Evolutionary conservation across 2,329 filamentous ascomycete genomes (phyloP).

Genomic region (Triangularia setosa): DNA sequence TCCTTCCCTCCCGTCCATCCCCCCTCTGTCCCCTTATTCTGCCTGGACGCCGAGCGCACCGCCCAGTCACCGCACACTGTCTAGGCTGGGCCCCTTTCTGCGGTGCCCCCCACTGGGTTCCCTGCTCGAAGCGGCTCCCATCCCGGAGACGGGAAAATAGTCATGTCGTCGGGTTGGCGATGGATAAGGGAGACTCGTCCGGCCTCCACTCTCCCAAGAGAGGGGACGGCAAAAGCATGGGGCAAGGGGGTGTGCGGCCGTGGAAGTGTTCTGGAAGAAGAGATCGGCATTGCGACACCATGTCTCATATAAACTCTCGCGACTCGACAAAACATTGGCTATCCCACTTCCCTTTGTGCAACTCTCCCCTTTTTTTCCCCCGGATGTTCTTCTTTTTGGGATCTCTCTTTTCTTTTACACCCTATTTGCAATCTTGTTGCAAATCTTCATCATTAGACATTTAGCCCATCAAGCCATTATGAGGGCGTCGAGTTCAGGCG

Average conservation of each 20-base stretch:
- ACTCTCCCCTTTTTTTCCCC: not conserved
- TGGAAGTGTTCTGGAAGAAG: constrained; percentile 22
- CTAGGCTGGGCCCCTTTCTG: too few species aligned
- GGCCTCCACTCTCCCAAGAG: not conserved
- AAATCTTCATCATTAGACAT: not conserved
- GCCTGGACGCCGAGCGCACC: not conserved
- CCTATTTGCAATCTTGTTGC: not conserved
- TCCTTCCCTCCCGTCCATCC: constrained; percentile 8
- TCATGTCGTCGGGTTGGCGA: not conserved
- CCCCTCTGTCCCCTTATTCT: constrained; percentile 8
- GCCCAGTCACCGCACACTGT: not conserved
- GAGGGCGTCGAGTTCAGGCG: not conserved
- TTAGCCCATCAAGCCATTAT: not conserved
- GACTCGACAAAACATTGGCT: constrained; percentile 12
- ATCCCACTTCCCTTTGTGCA: constrained; percentile 7
- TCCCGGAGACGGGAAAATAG: not conserved
- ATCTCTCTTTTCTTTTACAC: not conserved
- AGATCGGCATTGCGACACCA: constrained; percentile 26
- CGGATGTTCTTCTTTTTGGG: not conserved
- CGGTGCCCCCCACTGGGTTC: not conserved
- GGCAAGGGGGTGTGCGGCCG: not conserved
- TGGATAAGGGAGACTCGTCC: not conserved
- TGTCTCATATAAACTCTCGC: constrained; percentile 23
- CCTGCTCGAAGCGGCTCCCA: not conserved
- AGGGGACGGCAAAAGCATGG: not conserved